Percentiles rank a stretch among this genome's conserved stretches.
Conservation (phyloP, 1,284 basidiomycete genomes). For the Agroathelia rolfsii region DNA sequence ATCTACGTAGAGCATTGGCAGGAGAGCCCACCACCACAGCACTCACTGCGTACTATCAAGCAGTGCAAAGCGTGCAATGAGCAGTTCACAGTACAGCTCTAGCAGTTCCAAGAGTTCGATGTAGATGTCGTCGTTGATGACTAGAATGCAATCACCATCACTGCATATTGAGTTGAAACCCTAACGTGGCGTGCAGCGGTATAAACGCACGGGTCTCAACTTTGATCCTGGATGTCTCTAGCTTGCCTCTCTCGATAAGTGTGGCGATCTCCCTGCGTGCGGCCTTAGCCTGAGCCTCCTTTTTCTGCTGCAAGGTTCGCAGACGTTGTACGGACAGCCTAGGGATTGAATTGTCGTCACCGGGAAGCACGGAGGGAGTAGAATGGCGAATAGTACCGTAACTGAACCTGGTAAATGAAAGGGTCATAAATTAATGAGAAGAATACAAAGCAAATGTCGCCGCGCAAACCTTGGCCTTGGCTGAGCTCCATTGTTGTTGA, state of each 20-base stretch:
- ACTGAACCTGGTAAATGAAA: constrained; percentile 8
- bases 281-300: constrained; percentile 83
- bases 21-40: too few relatives aligned
- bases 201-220: constrained; percentile 60
- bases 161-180: too few relatives aligned
- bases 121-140: constrained; percentile 81
- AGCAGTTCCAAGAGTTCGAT: constrained; percentile 85
- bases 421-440: constrained; percentile 3
- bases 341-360: too few relatives aligned
- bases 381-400: too few relatives aligned
- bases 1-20: too few relatives aligned
- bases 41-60: constrained; percentile 78
- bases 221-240: constrained; percentile 79
- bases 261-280: constrained; percentile 72
- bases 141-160: constrained; percentile 27
- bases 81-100: constrained; percentile 87
- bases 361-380: too few relatives aligned
- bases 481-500: constrained; percentile 45
- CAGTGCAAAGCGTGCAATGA: constrained; percentile 88
- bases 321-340: constrained; percentile 88
- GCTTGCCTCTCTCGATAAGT: constrained; percentile 68
- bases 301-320: constrained; percentile 87
- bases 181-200: neutral
- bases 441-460: constrained; percentile 2
- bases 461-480: constrained; percentile 56